phyloP scores from a whole-genome alignment of 1,139 yeast genomes.

The Hansenula lynferdii region DNA sequence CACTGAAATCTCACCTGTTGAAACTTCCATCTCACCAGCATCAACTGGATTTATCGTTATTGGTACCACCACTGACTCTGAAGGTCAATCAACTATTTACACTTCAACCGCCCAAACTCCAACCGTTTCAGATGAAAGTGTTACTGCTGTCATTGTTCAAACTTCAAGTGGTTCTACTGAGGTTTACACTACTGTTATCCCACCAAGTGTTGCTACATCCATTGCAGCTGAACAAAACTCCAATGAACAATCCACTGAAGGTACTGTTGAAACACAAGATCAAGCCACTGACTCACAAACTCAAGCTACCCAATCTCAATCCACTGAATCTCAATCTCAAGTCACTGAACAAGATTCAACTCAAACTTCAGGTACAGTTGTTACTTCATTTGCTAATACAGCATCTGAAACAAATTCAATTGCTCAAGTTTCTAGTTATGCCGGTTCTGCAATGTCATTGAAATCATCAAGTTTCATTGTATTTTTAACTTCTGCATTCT shows the following conservation, averaged over 20 bases:
- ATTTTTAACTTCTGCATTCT: not conserved
- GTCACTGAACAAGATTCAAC: not conserved
- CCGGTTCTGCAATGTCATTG: not conserved
- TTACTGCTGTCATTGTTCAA: not conserved
- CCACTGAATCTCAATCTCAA: not conserved
- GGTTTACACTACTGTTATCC: not conserved
- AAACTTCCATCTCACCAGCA: not conserved
- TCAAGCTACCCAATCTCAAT: not conserved
- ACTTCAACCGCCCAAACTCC: not conserved
- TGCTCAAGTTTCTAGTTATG: not conserved
- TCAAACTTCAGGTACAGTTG: not conserved
- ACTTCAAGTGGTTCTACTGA: not conserved
- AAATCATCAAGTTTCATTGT: conserved; percentile 1
- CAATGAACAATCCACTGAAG: not conserved
- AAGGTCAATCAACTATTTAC: not conserved
- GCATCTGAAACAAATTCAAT: not conserved
- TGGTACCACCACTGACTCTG: not conserved
- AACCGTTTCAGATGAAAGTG: not conserved
- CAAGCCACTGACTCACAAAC: not conserved
- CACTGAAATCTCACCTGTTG: not conserved
- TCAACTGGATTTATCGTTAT: not conserved
- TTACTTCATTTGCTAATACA: not conserved
- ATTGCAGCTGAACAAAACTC: not conserved
- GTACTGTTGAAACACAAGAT: not conserved
- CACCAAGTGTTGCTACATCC: not conserved